Conservation (phyloP, 306 rosid species). For the Hippophae tibetana region DNA sequence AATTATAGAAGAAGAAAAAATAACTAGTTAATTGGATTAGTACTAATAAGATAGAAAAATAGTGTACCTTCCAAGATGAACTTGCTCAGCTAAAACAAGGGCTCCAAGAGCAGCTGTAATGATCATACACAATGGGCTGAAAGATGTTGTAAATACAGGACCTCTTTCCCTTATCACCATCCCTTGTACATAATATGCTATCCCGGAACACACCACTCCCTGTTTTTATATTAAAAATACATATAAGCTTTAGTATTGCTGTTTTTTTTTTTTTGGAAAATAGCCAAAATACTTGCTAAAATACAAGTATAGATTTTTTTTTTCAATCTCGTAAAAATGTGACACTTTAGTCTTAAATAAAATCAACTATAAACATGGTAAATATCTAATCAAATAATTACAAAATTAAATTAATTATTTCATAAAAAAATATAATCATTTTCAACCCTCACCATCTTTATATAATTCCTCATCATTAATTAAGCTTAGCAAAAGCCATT, state of each 20-base stretch:
- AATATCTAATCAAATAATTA: too few species aligned
- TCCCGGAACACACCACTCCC: slow-evolving; percentile 93
- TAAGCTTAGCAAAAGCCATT: too few species aligned
- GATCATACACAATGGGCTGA: slow-evolving; percentile 90
- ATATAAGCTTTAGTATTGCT: neutral
- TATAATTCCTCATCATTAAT: too few species aligned
- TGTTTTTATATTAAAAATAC: neutral
- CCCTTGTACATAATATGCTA: slow-evolving; percentile 90
- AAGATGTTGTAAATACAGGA: slow-evolving; percentile 89
- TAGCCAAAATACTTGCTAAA: too few species aligned
- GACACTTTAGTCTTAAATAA: too few species aligned
- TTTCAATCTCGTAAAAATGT: too few species aligned
- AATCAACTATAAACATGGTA: too few species aligned
- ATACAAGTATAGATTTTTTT: too few species aligned
- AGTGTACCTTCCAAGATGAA: slow-evolving; percentile 75
- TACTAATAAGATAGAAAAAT: neutral
- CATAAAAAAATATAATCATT: too few species aligned
- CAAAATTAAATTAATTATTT: too few species aligned
- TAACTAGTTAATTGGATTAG: neutral
- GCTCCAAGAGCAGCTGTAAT: slow-evolving; percentile 78
- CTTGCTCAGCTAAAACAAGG: slow-evolving; percentile 60
- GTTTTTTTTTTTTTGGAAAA: too few species aligned
- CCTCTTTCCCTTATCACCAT: slow-evolving; percentile 73
- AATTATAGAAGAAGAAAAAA: neutral
- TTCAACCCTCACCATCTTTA: too few species aligned